phyloP scores from a whole-genome alignment of 306 rosid species.

The Rosa persica region DNA sequence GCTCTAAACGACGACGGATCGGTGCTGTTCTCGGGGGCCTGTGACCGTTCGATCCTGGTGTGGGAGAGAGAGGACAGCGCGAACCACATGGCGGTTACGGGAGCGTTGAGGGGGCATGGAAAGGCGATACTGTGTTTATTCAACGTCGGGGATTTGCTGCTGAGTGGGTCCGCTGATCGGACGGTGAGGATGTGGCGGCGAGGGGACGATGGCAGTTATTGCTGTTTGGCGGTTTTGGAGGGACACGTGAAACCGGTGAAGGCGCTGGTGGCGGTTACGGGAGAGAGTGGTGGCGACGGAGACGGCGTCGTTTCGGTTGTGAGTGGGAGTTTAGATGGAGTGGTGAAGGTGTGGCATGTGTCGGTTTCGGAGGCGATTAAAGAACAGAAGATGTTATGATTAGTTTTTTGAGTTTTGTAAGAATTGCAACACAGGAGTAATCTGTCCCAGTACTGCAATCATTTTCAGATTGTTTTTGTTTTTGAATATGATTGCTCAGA shows the following conservation, averaged over 20 bases:
- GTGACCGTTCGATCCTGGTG: constrained; percentile 85
- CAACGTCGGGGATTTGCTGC: constrained; percentile 53
- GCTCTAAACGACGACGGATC: constrained; percentile 82
- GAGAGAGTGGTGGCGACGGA: not conserved
- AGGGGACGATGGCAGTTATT: constrained; percentile 43
- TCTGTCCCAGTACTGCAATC: not conserved
- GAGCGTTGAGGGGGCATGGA: constrained; percentile 82
- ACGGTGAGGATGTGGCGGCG: constrained; percentile 90
- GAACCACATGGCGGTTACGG: constrained; percentile 75
- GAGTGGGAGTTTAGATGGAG: constrained; percentile 86
- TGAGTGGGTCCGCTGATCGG: constrained; percentile 90
- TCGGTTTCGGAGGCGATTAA: constrained; percentile 11
- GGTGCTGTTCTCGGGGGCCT: constrained; percentile 78
- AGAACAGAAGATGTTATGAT: not conserved
- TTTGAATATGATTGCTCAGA: constrained; percentile 7
- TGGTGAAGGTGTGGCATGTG: constrained; percentile 74
- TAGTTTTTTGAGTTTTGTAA: not conserved
- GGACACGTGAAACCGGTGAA: constrained; percentile 83
- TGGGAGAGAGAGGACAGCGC: constrained; percentile 95
- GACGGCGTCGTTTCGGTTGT: constrained; percentile 52
- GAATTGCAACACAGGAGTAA: not conserved
- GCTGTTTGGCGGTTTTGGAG: constrained; percentile 55
- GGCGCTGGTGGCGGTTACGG: constrained; percentile 49
- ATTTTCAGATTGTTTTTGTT: constrained; percentile 6
- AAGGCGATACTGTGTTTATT: constrained; percentile 68